A percentile compares a stretch with the other conserved stretches of the same genome.
Evolutionary conservation across 225 moss, liverwort and hornwort species (phyloP).

Genomic region (Sphagnum tenellum): DNA sequence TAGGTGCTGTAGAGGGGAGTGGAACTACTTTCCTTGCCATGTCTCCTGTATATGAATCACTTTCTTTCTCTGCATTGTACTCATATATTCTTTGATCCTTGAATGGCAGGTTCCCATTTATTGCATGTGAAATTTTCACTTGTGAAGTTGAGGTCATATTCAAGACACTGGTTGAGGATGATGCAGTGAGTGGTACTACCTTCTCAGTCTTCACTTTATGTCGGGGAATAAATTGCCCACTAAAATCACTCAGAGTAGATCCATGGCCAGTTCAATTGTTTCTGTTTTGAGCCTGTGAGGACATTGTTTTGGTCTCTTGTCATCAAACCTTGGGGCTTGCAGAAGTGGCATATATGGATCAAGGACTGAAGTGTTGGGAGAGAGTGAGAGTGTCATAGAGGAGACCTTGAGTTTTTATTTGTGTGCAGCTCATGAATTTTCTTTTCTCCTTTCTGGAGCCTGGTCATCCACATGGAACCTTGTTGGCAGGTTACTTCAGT

Average conservation of each 20-base stretch:
- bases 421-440: constrained; percentile 89
- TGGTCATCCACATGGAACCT: constrained; percentile 79
- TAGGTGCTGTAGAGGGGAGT: too few relatives aligned
- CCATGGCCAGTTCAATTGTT: too few relatives aligned
- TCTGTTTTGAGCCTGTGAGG: too few relatives aligned
- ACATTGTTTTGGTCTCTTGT: too few relatives aligned
- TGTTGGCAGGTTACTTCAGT: constrained; percentile 96
- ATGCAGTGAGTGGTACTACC: constrained; percentile 50
- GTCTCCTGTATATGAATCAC: too few relatives aligned
- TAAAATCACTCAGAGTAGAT: too few relatives aligned
- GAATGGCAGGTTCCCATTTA: constrained; percentile 84
- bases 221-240: too few relatives aligned
- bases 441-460: constrained; percentile 92
- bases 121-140: constrained; percentile 94
- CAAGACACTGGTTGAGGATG: constrained; percentile 97
- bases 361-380: neutral
- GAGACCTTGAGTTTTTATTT: constrained; percentile 2
- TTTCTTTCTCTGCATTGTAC: neutral
- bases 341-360: too few relatives aligned
- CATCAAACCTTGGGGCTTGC: too few relatives aligned
- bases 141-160: constrained; percentile 96
- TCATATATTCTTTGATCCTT: constrained; percentile 1
- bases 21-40: too few relatives aligned
- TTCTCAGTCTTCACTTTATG: too few relatives aligned
- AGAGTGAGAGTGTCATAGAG: neutral